Percentiles rank a stretch among this genome's conserved stretches.
Conservation (phyloP, 257 asterid species). For the Craterostigma plantagineum region DNA sequence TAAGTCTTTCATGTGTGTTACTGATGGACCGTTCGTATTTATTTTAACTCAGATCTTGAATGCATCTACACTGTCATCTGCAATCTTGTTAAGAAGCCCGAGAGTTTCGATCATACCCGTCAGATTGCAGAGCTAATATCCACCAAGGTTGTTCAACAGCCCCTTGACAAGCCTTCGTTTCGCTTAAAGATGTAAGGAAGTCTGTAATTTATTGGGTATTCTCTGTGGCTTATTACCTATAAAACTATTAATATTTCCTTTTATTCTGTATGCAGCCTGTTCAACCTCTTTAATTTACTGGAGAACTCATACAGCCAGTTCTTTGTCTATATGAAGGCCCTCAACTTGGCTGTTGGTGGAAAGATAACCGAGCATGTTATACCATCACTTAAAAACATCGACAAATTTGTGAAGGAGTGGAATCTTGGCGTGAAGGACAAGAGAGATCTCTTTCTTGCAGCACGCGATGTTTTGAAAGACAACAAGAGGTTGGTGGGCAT, state of each 20-base stretch:
- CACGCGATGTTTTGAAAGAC: conserved; percentile 53
- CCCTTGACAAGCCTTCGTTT: conserved; percentile 57
- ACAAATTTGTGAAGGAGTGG: conserved; percentile 69
- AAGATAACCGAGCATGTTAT: conserved; percentile 63
- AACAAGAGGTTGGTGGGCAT: conserved; percentile 46
- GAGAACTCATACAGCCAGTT: conserved; percentile 84
- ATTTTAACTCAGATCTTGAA: conserved; percentile 58
- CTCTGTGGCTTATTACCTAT: too few relatives aligned
- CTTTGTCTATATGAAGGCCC: conserved; percentile 77
- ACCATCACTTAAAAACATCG: conserved; percentile 67
- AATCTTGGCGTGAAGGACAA: conserved; percentile 61
- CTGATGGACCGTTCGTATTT: too few relatives aligned
- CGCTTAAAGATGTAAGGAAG: conserved; percentile 65
- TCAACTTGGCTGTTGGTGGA: conserved; percentile 53
- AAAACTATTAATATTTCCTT: not conserved
- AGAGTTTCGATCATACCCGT: conserved; percentile 54
- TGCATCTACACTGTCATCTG: conserved; percentile 72
- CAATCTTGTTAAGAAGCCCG: conserved; percentile 75
- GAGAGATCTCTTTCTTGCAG: conserved; percentile 58
- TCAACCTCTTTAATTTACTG: conserved; percentile 79
- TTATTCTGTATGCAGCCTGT: conserved; percentile 31
- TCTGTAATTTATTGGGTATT: too few relatives aligned
- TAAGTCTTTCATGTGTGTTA: not conserved
- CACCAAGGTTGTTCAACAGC: conserved; percentile 53
- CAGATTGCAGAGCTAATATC: conserved; percentile 73